Evolutionary conservation across 2,329 filamentous ascomycete genomes (phyloP), one percentile per base, ranked within the genome.

Genomic region (Falciphora oryzae): DNA sequence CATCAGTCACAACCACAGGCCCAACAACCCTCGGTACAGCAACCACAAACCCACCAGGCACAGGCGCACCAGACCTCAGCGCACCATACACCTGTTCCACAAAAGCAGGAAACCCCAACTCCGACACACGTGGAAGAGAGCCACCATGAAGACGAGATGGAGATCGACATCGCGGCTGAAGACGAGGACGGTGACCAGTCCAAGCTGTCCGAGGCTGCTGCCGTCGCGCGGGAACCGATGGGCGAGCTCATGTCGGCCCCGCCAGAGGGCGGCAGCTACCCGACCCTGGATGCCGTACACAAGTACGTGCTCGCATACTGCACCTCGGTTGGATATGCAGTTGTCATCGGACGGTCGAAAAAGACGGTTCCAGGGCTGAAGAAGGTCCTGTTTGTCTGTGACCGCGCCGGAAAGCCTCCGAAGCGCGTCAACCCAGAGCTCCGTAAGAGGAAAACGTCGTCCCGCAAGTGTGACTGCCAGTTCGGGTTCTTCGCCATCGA

Each of bases 401-500:
- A 89, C 70, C 81, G 86, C 64, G 86, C 86, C 4, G 86, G 86
- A 57, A 87, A 87, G 69, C 85, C 85, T 1, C 85, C 85, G 3
- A 84, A 79, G 64, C 81, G 84, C 7, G 85, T 87, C n/a, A 87
- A 79, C 67, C 84, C 86, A 1, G 86, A 89, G 73, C 81, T 83
- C 67, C 82, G 86, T 65, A 89, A 89, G 74, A 81, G 85, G 28
- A 87, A 86, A 71, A 89, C 86, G 1, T 88, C 86, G 11, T 89
- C 86, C n/a, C 80, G 86, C 59, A 89, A 89, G 70, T 89, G 86
- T 70, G 86, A 88, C 69, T 89, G 86, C 67, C 85, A 85, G 35
- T 89, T 89, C 72, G 86, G 86, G n/a, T 88, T 89, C 73, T 89
- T 89, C 68, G 86, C 86, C 64, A 86, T 89, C 56, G 86, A 89